Evolutionary conservation across 1,284 basidiomycete species (phyloP).

Genomic region (Moniliella sp.): DNA sequence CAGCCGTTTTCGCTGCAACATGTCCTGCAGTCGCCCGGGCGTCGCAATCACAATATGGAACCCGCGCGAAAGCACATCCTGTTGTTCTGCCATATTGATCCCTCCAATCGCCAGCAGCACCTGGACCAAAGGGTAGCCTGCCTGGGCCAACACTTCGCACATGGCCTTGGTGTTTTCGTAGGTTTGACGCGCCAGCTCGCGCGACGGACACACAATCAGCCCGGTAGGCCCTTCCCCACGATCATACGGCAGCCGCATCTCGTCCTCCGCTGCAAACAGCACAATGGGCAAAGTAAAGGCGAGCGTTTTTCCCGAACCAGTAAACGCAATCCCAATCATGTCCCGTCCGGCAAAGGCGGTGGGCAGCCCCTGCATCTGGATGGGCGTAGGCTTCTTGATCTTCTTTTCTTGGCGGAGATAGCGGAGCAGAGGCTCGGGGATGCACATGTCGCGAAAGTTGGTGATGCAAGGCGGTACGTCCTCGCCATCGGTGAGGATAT

Average conservation of each 20-base stretch:
- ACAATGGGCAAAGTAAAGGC: slow-evolving; percentile 36
- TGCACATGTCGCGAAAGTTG: slow-evolving; percentile 92
- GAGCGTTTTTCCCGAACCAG: slow-evolving; percentile 37
- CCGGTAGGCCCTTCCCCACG: slow-evolving; percentile 88
- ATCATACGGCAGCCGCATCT: slow-evolving; percentile 64
- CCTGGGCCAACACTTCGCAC: slow-evolving; percentile 57
- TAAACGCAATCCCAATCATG: slow-evolving; percentile 38
- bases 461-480: slow-evolving; percentile 82
- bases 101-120: slow-evolving; percentile 85
- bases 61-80: slow-evolving; percentile 65
- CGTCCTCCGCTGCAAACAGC: slow-evolving; percentile 60
- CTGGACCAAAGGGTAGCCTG: slow-evolving; percentile 52
- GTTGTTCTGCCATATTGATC: slow-evolving; percentile 89
- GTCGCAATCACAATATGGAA: slow-evolving; percentile 84
- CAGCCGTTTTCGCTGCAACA: slow-evolving; percentile 70
- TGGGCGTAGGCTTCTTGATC: slow-evolving; percentile 72
- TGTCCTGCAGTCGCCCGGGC: slow-evolving; percentile 36
- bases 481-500: slow-evolving; percentile 75
- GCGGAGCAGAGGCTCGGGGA: slow-evolving; percentile 60
- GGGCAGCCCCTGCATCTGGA: slow-evolving; percentile 88
- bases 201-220: slow-evolving; percentile 53
- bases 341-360: slow-evolving; percentile 44
- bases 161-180: slow-evolving; percentile 77
- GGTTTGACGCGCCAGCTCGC: slow-evolving; percentile 46
- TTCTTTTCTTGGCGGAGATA: slow-evolving; percentile 63